Conservation (phyloP, 2,329 filamentous ascomycete genomes). For the Verticillium zaregamsianum region DNA sequence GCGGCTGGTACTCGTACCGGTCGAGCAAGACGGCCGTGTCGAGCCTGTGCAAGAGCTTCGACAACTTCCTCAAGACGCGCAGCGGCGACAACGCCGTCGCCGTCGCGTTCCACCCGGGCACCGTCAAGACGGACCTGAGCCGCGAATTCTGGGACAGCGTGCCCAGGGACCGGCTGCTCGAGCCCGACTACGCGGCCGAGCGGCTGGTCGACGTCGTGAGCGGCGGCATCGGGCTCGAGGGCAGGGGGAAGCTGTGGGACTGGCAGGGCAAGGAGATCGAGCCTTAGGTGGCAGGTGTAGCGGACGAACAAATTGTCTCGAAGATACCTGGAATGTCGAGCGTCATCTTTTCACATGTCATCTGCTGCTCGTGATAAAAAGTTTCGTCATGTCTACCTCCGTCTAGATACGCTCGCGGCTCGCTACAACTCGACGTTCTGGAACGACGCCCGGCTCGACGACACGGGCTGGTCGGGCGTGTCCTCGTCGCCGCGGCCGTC, state of each 20-base stretch:
- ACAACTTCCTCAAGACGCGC: conserved; percentile 57
- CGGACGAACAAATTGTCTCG: no score
- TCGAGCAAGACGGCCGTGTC: conserved; percentile 72
- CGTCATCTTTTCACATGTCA: no score
- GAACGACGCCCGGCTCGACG: conserved; percentile 49
- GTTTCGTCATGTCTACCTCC: no score
- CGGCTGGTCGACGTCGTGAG: conserved; percentile 57
- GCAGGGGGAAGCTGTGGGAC: conserved; percentile 64
- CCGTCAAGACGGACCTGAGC: conserved; percentile 71
- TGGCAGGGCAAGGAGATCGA: conserved; percentile 62
- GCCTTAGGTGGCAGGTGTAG: conserved; percentile 32
- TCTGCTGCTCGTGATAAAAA: no score
- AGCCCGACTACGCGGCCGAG: conserved; percentile 61
- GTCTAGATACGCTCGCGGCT: background rate
- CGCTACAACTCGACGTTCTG: conserved; percentile 57
- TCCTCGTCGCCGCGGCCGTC: conserved; percentile 26
- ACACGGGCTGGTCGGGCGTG: conserved; percentile 33
- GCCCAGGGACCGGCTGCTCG: conserved; percentile 58
- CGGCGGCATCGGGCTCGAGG: conserved; percentile 35
- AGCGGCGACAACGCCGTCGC: conserved; percentile 61
- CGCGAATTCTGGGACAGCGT: conserved; percentile 67
- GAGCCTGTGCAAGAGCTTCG: conserved; percentile 66
- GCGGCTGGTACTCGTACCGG: conserved; percentile 81
- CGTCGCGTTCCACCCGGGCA: conserved; percentile 73
- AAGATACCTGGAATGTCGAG: no score